A percentile compares a stretch with the other conserved stretches of the same genome.
Evolutionary conservation across 257 asterid species (phyloP).

Genomic region (Scutellaria minor): DNA sequence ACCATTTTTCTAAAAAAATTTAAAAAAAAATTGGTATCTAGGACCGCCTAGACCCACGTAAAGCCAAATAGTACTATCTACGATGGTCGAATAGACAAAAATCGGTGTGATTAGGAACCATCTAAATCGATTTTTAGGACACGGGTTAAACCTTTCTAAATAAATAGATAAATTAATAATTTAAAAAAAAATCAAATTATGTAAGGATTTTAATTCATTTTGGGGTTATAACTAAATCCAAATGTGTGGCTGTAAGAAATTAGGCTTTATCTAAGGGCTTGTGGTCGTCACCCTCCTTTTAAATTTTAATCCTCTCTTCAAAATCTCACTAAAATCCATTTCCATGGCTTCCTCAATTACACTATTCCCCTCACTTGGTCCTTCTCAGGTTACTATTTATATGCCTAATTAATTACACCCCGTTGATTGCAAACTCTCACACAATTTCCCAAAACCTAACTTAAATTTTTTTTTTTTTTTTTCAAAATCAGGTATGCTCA

Average conservation of each 20-base stretch:
- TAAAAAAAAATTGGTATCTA: too few species aligned
- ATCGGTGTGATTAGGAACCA: too few species aligned
- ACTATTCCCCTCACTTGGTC: constrained; percentile 46
- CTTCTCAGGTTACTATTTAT: constrained; percentile 51
- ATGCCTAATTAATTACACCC: not conserved
- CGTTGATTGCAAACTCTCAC: not conserved
- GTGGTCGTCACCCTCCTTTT: not conserved
- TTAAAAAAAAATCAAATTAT: too few species aligned
- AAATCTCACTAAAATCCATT: not conserved
- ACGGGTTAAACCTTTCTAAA: too few species aligned
- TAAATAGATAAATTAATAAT: too few species aligned
- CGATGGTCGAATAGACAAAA: too few species aligned
- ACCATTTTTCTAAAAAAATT: too few species aligned
- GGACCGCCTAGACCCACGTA: too few species aligned
- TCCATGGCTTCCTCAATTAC: constrained; percentile 65
- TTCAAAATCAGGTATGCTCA: constrained; percentile 63
- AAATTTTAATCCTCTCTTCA: not conserved
- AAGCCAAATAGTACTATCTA: too few species aligned
- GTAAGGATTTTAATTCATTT: too few species aligned
- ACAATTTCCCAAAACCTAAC: not conserved
- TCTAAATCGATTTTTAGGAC: too few species aligned
- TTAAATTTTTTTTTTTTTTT: not conserved
- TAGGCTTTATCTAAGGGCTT: constrained; percentile 19
- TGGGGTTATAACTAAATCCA: not conserved
- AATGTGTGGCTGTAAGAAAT: constrained; percentile 22